Evolutionary conservation across 768 basidiomycete genomes (phyloP), one percentile per base, ranked within the genome.

Genomic region (Dendrothele bispora): DNA sequence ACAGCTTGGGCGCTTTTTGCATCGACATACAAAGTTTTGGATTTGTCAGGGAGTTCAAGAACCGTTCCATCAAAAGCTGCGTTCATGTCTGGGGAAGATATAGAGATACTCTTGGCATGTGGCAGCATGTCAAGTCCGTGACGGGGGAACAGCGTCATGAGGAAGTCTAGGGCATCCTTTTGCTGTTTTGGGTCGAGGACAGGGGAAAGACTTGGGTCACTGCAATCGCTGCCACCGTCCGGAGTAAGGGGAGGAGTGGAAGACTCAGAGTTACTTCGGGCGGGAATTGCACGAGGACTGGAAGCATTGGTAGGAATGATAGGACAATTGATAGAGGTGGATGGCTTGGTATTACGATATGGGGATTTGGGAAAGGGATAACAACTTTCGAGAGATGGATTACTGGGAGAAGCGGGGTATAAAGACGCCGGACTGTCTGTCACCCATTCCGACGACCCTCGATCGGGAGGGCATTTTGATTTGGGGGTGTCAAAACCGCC

Each of bases 381-480:
- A 51, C 47, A 32, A 22, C 22, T 51, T 51, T 55, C 50, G 51
- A 56, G 48, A 55, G 65, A 61, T 59, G 65, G 63, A 58, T 21
- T 21, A 32, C 41, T 27, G 65, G 73, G 69, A 56, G 72, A 66
- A 67, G 70, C 67, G 62, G 79, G 73, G 59, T 74, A 68, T 52
- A 66, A 69, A 63, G 75, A 73, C 90, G 88, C 80, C 84, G 80
- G 79, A 74, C 83, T 79, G 88, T 80, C 91, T 93, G 86, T 93
- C 91, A 93, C 91, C 82, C 88, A 85, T 79, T 80, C 83, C 77
- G 82, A 84, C 89, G 91, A 93, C 91, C 91, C 91, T 87, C 91
- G 64, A 65, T 89, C 85, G 59, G 89, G 90, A 89, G 90, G 91
- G 91, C 91, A 93, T 93, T 93, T 93, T 55, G 70, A 71, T 61